A percentile compares a stretch with the other conserved stretches of the same genome.
phyloP scores from a whole-genome alignment of 768 basidiomycete genomes.

The Coprinellus aureogranulatus region DNA sequence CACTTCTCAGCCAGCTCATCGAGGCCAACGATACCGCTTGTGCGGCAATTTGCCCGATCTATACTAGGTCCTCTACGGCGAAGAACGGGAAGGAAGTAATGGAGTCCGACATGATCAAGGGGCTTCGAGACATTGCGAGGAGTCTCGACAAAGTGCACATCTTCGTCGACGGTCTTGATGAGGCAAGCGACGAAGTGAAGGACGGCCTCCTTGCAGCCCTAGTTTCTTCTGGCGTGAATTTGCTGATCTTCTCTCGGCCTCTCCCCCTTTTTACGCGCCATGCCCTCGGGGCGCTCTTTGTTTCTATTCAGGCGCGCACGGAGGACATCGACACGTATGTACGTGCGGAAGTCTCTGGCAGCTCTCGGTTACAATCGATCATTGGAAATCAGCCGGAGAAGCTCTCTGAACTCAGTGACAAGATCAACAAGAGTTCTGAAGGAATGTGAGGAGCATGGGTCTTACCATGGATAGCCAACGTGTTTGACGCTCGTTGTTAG shows the following conservation, averaged over 20 bases:
- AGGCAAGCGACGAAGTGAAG: background rate
- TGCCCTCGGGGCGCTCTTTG: background rate
- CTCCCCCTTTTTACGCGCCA: background rate
- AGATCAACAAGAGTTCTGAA: background rate
- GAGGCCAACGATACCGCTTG: background rate
- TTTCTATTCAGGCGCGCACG: background rate
- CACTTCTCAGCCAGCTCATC: conserved; percentile 1
- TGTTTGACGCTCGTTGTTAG: background rate
- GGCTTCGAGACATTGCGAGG: background rate
- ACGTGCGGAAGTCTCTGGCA: background rate
- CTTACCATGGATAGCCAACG: background rate
- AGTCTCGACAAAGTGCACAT: background rate
- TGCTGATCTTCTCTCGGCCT: conserved; percentile 1
- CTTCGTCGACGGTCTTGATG: conserved; percentile 4
- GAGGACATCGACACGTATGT: background rate
- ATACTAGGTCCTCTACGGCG: background rate
- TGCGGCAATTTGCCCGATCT: background rate
- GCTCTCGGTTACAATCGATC: background rate
- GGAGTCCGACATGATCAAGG: too few species aligned
- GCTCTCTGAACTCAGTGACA: background rate
- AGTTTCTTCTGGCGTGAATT: background rate
- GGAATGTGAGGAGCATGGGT: background rate
- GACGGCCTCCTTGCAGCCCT: background rate
- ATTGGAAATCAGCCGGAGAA: background rate
- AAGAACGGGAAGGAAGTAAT: background rate